Conservation (phyloP, 805 yeast species). For the Metschnikowia lochheadii region DNA sequence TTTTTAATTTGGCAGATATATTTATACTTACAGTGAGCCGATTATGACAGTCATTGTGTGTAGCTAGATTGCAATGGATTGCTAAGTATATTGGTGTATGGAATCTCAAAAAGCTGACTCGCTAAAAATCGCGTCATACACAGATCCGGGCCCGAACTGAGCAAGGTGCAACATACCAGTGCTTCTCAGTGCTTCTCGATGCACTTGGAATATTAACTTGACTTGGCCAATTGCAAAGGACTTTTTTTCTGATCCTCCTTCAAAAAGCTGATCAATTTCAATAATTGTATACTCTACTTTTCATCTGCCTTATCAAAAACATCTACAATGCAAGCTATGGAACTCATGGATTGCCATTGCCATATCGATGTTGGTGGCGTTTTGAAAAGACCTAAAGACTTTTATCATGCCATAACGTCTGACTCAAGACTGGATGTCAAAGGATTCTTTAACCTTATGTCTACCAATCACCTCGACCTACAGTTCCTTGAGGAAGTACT, state of each 20-base stretch:
- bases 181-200: background rate
- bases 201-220: background rate
- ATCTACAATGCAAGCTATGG: slow-evolving; percentile 1
- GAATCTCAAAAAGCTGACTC: slow-evolving; percentile 1
- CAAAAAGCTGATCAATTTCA: background rate
- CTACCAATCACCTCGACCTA: slow-evolving; percentile 35
- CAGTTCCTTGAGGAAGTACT: slow-evolving; percentile 21
- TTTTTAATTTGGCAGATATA: background rate
- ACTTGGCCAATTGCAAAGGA: background rate
- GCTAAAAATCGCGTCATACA: slow-evolving; percentile 1
- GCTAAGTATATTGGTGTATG: background rate
- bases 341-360: slow-evolving; percentile 28
- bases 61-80: background rate
- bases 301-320: background rate
- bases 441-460: slow-evolving; percentile 31
- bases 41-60: slow-evolving; percentile 58
- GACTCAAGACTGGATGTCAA: slow-evolving; percentile 4
- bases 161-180: background rate
- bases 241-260: background rate
- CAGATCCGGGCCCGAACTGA: background rate
- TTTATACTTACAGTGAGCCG: slow-evolving; percentile 57
- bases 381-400: slow-evolving; percentile 6
- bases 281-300: background rate
- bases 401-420: slow-evolving; percentile 5
- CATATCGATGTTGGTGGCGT: slow-evolving; percentile 23